Conservation (phyloP, 1,139 yeast genomes). For the Yamadazyma conglobata region DNA sequence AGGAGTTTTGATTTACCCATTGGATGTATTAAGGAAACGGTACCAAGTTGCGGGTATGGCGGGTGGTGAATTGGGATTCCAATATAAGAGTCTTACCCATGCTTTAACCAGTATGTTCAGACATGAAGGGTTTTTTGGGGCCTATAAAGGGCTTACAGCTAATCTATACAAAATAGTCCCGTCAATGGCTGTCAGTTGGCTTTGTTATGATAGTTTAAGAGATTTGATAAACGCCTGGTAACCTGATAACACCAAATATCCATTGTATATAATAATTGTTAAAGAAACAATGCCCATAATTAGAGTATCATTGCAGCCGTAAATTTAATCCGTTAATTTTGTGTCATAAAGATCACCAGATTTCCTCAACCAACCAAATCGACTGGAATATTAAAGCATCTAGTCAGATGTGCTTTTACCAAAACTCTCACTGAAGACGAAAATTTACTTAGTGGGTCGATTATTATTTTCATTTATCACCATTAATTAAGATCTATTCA, state of each 20-base stretch:
- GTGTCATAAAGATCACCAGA: constrained; percentile 3
- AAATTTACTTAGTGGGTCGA: no score
- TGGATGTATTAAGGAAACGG: constrained; percentile 81
- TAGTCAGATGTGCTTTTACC: no score
- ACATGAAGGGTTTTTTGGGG: constrained; percentile 75
- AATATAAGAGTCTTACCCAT: constrained; percentile 67
- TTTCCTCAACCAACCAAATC: constrained; percentile 13
- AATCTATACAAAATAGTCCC: constrained; percentile 90
- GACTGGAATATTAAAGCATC: constrained; percentile 1
- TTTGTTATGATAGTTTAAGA: constrained; percentile 70
- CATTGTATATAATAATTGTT: no score
- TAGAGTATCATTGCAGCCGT: no score
- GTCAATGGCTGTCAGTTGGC: constrained; percentile 94
- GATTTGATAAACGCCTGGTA: constrained; percentile 37
- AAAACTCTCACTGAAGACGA: no score
- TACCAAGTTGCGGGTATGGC: constrained; percentile 88
- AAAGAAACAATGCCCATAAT: no score
- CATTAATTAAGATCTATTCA: constrained; percentile 2
- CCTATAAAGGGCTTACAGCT: constrained; percentile 85
- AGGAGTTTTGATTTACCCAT: constrained; percentile 84
- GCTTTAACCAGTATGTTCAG: constrained; percentile 67
- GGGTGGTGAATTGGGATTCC: constrained; percentile 76
- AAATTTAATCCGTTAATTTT: no score
- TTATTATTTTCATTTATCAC: no score
- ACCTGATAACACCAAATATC: no score